phyloP scores from a whole-genome alignment of 352 stramenopile species.

The Phytophthora syringae region DNA sequence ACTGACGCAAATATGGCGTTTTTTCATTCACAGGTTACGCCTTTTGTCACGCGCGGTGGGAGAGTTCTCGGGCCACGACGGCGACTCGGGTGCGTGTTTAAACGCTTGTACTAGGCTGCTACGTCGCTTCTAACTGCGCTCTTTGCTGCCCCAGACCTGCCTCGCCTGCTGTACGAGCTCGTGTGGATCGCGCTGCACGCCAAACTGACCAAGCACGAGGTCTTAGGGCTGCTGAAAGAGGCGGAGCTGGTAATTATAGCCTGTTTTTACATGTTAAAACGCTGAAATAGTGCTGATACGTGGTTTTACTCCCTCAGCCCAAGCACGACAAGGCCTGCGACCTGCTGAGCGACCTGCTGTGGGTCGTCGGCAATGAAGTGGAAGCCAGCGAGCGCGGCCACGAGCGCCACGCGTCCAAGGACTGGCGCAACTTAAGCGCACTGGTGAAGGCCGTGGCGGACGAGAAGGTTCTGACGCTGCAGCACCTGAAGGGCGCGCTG shows the following conservation, averaged over 20 bases:
- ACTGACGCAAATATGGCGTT: constrained; percentile 11
- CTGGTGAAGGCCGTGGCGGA: constrained; percentile 71
- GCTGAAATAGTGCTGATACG: background rate
- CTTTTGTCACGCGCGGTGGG: constrained; percentile 50
- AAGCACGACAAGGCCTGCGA: constrained; percentile 46
- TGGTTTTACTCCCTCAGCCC: constrained; percentile 18
- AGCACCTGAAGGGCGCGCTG: constrained; percentile 68
- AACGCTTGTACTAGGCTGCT: background rate
- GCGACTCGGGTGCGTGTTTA: constrained; percentile 36
- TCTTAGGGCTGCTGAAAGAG: constrained; percentile 76
- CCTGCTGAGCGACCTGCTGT: constrained; percentile 74
- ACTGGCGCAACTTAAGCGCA: constrained; percentile 73
- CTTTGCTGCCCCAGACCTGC: constrained; percentile 43
- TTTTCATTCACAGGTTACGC: constrained; percentile 35
- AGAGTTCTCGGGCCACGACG: constrained; percentile 33
- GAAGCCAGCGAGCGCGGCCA: constrained; percentile 72
- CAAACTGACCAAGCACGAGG: constrained; percentile 76
- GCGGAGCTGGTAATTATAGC: constrained; percentile 54
- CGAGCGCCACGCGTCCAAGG: constrained; percentile 67
- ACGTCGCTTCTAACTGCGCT: background rate
- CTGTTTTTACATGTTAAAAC: background rate
- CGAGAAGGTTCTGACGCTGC: constrained; percentile 63
- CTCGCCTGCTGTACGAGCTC: constrained; percentile 80
- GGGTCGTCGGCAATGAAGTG: constrained; percentile 82
- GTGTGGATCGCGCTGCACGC: constrained; percentile 74